Base-by-base conservation (phyloP, 352 stramenopile species). In the Globisporangium carolinianum region DNA sequence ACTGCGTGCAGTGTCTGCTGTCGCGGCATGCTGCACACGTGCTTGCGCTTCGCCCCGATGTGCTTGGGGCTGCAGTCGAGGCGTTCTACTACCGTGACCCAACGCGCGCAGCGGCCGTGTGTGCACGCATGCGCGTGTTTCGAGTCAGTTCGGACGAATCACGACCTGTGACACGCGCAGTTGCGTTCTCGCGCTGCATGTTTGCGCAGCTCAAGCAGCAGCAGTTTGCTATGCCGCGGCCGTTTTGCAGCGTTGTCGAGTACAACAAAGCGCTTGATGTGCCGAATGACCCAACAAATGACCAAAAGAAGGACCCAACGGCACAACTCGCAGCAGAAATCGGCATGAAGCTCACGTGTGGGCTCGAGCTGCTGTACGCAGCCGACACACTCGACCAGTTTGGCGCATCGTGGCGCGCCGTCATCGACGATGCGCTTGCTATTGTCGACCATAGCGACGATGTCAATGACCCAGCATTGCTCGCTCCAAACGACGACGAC, bases 161-260 rank as follows among this genome's bases (percentile, higher is more conserved):
- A 24, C 24, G 24, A 1, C 67, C 5, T 55, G 71, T 6, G 61
- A 37, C 71, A 32, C 57, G 62, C 15, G 67, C 72, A 54, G 69
- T 93, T 37, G 71, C 72, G 14, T 89, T 94, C 48, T 86, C 85
- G n/a, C 76, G 81, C 53, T 86, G 79, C 24, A 89, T 89, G 72
- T 94, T 87, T 53, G 85, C 85, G 24, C 79, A 93, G 66, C 64
- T 93, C 36, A 89, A 85, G 63, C 79, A 91, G 57, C 85, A 94
- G 61, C 57, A 74, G 24, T 91, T 93, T 54, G 76, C 71, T 53
- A 63, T 81, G 6, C 85, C 83, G 0, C 85, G 86, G 45, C 53
- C 68, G 18, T 94, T 94, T 58, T 58, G 75, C 0, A 32, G 62
- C 8, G 38, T 14, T 10, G 36, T 47, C 32, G 6, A 43, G 67